Evolutionary conservation across 2,329 filamentous ascomycete species (phyloP).

Genomic region (Phaeosphaeriaceae sp.): DNA sequence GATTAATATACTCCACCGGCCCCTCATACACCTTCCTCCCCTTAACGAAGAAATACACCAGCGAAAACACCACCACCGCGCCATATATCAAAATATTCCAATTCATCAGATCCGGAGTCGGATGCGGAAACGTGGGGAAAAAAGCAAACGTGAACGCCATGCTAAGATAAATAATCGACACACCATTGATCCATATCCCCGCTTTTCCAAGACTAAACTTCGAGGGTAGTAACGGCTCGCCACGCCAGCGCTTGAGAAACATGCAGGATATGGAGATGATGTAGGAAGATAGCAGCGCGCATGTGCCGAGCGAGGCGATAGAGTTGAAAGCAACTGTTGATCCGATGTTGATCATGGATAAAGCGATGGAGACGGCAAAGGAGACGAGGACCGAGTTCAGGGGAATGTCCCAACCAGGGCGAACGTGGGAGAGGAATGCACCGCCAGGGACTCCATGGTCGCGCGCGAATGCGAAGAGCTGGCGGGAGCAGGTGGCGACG

Average conservation of each 20-base stretch:
- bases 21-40: slow-evolving; percentile 52
- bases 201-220: slow-evolving; percentile 56
- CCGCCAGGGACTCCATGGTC: slow-evolving; percentile 29
- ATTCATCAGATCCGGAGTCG: slow-evolving; percentile 52
- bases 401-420: slow-evolving; percentile 40
- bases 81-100: slow-evolving; percentile 57
- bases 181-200: slow-evolving; percentile 54
- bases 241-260: slow-evolving; percentile 52
- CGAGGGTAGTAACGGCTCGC: slow-evolving; percentile 51
- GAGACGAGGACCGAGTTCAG: slow-evolving; percentile 56
- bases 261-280: slow-evolving; percentile 56
- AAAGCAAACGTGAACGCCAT: slow-evolving; percentile 54
- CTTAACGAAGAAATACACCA: slow-evolving; percentile 51
- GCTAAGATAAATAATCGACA: slow-evolving; percentile 49
- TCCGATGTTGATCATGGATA: slow-evolving; percentile 60
- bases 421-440: slow-evolving; percentile 18
- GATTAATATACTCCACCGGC: slow-evolving; percentile 37
- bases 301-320: slow-evolving; percentile 29
- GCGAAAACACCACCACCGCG: slow-evolving; percentile 52
- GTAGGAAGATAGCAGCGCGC: slow-evolving; percentile 33
- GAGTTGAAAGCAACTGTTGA: slow-evolving; percentile 44
- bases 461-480: slow-evolving; percentile 45
- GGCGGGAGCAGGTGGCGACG: slow-evolving; percentile 38
- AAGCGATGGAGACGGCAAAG: slow-evolving; percentile 46
- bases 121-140: slow-evolving; percentile 48